Base-by-base conservation (phyloP, 2,329 filamentous ascomycete species). In the Dactylellina sp. region DNA sequence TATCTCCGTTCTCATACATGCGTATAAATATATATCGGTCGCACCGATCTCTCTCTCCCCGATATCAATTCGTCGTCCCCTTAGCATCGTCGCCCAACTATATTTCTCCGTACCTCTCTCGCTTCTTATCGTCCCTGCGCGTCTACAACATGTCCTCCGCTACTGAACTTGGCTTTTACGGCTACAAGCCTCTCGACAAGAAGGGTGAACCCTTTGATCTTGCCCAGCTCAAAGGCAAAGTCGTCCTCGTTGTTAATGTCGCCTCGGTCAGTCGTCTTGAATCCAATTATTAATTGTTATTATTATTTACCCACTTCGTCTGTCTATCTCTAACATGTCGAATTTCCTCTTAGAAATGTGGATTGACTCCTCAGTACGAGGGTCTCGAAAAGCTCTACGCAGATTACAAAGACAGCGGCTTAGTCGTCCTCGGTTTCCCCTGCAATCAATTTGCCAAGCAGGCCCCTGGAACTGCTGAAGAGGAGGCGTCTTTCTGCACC, bases 401-500 rank as follows among this genome's bases (percentile, higher is more conserved):
- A 82, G 83, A 85, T 68, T 79, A 97, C 80, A 88, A 87, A 78
- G 84, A 84, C 32, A 88, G 92, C 77, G 86, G 93, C 80, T 95
- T 99, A 81, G 85, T 88, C 79, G 88, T 99, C 83, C 86, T 99
- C 80, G 95, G 93, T 79, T 98, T 99, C 84, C 95, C 95, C 68
- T 98, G 94, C 89, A 99, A 98, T 86, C 95, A 99, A 83, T 99
- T 99, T 83, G 91, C 89, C 80, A 83, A 83, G 77, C 95, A 99
- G 83, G 95, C 98, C 81, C 94, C 94, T 28, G 93, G 92, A 79
- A 85, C 84, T 81, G 86, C 92, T 81, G 91, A 93, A 71, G 88
- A 93, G 64, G 53, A 74, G 18, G 70, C 40, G 6, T 50, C 46
- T 7, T 93, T 93, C 84, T 98, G 93, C 86, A 91, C 92, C 84